These are phyloP conservation scores for Dactylorhiza incarnata DNA, from an alignment of 106 monocot species.

Conservation along the genomic window DNA sequence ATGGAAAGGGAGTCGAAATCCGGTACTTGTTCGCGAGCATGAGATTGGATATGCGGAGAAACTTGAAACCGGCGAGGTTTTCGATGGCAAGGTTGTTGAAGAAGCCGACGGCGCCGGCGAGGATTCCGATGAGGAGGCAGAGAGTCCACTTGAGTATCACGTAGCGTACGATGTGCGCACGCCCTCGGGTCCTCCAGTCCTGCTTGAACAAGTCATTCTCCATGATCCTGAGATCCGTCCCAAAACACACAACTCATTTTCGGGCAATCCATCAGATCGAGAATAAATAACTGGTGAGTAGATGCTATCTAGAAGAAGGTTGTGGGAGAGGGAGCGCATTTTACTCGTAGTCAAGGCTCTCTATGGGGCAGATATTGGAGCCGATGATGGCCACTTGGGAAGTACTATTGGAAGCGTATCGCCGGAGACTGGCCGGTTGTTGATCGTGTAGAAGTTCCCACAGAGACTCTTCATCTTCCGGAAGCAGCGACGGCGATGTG, in stretches of 20 bases:
- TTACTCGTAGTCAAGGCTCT: conserved; percentile 85
- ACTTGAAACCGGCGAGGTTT: conserved; percentile 78
- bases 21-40: conserved; percentile 54
- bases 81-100: conserved; percentile 83
- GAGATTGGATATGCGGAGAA: conserved; percentile 53
- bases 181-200: conserved; percentile 62
- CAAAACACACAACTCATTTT: background rate
- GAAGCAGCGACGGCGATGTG: background rate
- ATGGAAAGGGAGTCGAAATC: background rate
- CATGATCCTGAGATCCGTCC: conserved; percentile 29
- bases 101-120: conserved; percentile 47
- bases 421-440: conserved; percentile 17
- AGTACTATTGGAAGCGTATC: conserved; percentile 49
- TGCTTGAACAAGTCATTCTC: conserved; percentile 83
- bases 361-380: conserved; percentile 68
- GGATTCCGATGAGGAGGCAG: conserved; percentile 54
- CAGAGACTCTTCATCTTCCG: background rate
- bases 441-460: background rate
- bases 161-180: conserved; percentile 39
- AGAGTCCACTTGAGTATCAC: conserved; percentile 77
- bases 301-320: background rate
- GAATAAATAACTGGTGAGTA: background rate
- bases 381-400: conserved; percentile 86
- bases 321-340: background rate
- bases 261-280: background rate